Percentiles rank a stretch among this genome's conserved stretches.
phyloP scores from a whole-genome alignment of 2,329 filamentous ascomycete genomes.

The Botrytis medusae region DNA sequence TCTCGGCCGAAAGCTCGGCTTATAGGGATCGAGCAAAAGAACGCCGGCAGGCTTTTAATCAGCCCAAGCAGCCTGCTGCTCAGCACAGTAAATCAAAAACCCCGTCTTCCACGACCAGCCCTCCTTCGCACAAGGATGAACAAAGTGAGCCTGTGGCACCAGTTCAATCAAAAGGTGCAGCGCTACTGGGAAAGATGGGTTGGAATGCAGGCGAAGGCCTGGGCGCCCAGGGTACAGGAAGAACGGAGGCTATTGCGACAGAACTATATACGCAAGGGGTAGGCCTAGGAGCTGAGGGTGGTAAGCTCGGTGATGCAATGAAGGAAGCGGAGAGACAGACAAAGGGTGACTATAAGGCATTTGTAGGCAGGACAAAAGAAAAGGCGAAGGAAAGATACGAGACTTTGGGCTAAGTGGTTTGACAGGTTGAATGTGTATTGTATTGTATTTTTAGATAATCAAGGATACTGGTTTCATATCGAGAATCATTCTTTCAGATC shows the following conservation, averaged over 20 bases:
- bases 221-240: slow-evolving; percentile 61
- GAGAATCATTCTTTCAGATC: background rate
- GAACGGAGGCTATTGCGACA: slow-evolving; percentile 63
- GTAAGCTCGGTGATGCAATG: slow-evolving; percentile 67
- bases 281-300: slow-evolving; percentile 66
- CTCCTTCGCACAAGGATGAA: slow-evolving; percentile 41
- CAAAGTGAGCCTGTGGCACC: slow-evolving; percentile 42
- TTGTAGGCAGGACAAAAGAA: slow-evolving; percentile 64
- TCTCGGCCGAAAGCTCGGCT: slow-evolving; percentile 28
- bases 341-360: slow-evolving; percentile 58
- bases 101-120: slow-evolving; percentile 23
- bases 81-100: slow-evolving; percentile 42
- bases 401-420: slow-evolving; percentile 45
- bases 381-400: slow-evolving; percentile 66
- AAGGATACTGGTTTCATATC: background rate
- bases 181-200: slow-evolving; percentile 71
- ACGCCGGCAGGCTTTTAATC: slow-evolving; percentile 61
- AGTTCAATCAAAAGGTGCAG: slow-evolving; percentile 60
- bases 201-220: slow-evolving; percentile 66
- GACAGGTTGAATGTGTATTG: background rate
- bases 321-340: slow-evolving; percentile 63
- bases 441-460: background rate
- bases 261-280: slow-evolving; percentile 67
- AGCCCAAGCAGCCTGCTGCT: slow-evolving; percentile 53
- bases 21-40: slow-evolving; percentile 64